Conservation (phyloP, 768 basidiomycete species). For the Kwoniella dejecticola region DNA sequence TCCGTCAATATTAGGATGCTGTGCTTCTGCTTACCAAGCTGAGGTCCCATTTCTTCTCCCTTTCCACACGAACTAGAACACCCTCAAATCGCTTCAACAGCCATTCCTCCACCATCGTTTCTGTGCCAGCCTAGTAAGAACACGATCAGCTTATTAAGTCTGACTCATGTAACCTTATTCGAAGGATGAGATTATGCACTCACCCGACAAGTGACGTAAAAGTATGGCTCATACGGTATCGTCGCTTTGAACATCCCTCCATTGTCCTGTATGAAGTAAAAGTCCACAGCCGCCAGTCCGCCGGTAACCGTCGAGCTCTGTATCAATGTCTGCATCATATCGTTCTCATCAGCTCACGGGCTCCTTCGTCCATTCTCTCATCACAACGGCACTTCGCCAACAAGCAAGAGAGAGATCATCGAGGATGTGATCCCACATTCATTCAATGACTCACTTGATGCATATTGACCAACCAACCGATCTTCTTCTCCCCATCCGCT, state of each 20-base stretch:
- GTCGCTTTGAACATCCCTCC: slow-evolving; percentile 96
- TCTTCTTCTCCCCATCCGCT: slow-evolving; percentile 64
- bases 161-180: not conserved
- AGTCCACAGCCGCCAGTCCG: slow-evolving; percentile 89
- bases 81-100: slow-evolving; percentile 91
- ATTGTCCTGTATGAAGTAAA: slow-evolving; percentile 96
- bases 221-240: slow-evolving; percentile 89
- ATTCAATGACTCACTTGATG: slow-evolving; percentile 83
- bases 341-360: not conserved
- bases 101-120: slow-evolving; percentile 93
- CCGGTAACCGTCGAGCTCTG: slow-evolving; percentile 81
- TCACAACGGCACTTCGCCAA: no score
- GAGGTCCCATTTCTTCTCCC: slow-evolving; percentile 88
- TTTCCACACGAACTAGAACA: slow-evolving; percentile 71
- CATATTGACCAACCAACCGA: slow-evolving; percentile 99
- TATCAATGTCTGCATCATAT: slow-evolving; percentile 72
- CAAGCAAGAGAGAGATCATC: no score
- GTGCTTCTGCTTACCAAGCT: slow-evolving; percentile 61
- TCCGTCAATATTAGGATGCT: not conserved
- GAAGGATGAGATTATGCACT: slow-evolving; percentile 30
- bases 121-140: slow-evolving; percentile 69
- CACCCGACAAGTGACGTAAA: slow-evolving; percentile 89
- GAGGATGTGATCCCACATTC: no score
- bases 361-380: no score
- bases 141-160: slow-evolving; percentile 9